Conservation (phyloP, 345 rosid genomes). For the Salix exigua region DNA sequence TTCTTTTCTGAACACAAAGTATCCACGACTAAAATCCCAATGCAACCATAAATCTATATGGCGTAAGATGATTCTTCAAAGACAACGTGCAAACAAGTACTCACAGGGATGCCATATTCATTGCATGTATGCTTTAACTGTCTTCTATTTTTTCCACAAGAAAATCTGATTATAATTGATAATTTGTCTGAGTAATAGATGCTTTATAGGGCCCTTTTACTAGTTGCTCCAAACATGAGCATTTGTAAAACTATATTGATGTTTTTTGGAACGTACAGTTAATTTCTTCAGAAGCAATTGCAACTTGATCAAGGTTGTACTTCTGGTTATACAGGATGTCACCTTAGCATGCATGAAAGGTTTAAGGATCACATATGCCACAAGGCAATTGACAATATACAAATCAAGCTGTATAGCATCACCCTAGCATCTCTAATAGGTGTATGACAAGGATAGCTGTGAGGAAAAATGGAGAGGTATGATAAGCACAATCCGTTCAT, state of each 20-base stretch:
- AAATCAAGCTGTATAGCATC: too few species aligned
- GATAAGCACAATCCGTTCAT: too few species aligned
- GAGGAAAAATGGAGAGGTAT: too few species aligned
- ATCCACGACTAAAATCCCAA: neutral
- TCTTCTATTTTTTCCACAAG: neutral
- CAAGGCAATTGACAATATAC: too few species aligned
- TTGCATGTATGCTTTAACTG: neutral
- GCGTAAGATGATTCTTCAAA: neutral
- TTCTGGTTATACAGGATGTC: slow-evolving; percentile 98
- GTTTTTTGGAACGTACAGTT: slow-evolving; percentile 56
- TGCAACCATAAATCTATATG: neutral
- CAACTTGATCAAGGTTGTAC: slow-evolving; percentile 97
- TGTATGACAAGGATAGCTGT: too few species aligned
- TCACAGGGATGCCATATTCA: neutral
- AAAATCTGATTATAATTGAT: too few species aligned
- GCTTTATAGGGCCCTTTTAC: neutral
- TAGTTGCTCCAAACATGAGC: neutral
- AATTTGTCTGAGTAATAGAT: neutral
- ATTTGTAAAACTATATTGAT: neutral
- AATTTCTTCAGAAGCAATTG: slow-evolving; percentile 93
- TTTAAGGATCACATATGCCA: too few species aligned
- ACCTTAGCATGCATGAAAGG: slow-evolving; percentile 7
- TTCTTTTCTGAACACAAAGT: too few species aligned
- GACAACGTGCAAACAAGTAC: neutral
- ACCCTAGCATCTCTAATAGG: too few species aligned